These are phyloP conservation scores for Eucalyptus pumila DNA, from an alignment of 345 rosid species.

Conservation along the genomic window DNA sequence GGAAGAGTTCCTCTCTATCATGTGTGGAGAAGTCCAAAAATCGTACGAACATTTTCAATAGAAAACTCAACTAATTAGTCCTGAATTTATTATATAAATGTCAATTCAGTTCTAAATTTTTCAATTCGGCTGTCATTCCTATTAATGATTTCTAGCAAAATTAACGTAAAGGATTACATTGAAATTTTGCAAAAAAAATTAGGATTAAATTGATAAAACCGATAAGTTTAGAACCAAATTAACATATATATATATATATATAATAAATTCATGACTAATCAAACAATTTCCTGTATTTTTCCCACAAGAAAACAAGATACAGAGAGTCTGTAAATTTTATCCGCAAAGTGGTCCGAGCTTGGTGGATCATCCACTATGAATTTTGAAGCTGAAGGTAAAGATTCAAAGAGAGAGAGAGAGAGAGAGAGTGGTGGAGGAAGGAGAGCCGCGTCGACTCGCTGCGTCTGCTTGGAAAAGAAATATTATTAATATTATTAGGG, in stretches of 20 bases:
- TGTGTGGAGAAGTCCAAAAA: too few relatives aligned
- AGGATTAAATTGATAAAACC: neutral
- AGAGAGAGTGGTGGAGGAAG: neutral
- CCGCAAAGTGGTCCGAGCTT: neutral
- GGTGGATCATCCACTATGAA: neutral
- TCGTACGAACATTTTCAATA: too few relatives aligned
- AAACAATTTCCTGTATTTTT: neutral
- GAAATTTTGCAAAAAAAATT: neutral
- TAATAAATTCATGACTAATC: fast-evolving
- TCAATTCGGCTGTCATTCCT: fast-evolving
- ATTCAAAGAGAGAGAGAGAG: neutral
- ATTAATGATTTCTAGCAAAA: neutral
- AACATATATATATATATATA: fast-evolving
- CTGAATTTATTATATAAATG: fast-evolving
- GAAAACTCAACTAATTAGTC: neutral
- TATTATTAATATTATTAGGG: neutral
- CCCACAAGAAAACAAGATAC: neutral
- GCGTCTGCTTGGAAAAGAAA: neutral
- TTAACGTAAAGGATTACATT: neutral
- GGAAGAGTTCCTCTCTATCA: too few relatives aligned
- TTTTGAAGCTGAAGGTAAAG: neutral
- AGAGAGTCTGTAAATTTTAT: neutral
- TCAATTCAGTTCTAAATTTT: fast-evolving
- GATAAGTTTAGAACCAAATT: fast-evolving
- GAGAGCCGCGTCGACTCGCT: neutral